Percentiles rank a stretch among this genome's conserved stretches.
phyloP scores from a whole-genome alignment of 768 basidiomycete genomes.

The Kwoniella mangroviensis region DNA sequence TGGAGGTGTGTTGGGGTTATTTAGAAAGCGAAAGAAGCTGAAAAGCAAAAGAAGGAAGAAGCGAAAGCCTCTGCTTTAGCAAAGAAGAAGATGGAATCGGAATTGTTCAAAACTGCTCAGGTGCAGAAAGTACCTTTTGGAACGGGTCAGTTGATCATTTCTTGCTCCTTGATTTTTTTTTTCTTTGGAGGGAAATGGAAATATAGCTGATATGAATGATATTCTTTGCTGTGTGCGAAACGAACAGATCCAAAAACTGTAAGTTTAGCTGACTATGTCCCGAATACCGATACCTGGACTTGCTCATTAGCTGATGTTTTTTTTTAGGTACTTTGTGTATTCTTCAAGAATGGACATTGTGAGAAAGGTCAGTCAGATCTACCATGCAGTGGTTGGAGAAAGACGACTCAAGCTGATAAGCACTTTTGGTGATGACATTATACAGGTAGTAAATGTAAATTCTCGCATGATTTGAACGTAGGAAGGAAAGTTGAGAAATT shows the following conservation, averaged over 20 bases:
- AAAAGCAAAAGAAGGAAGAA: constrained; percentile 62
- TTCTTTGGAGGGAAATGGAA: not conserved
- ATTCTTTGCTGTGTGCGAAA: constrained; percentile 16
- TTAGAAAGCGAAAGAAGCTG: constrained; percentile 74
- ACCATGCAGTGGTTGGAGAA: not conserved
- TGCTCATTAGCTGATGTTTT: not conserved
- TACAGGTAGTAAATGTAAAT: constrained; percentile 72
- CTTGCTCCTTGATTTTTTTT: too few relatives aligned
- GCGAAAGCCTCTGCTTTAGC: constrained; percentile 49
- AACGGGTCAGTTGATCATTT: constrained; percentile 62
- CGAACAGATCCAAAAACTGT: constrained; percentile 80
- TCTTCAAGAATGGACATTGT: constrained; percentile 88
- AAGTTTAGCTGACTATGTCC: not conserved
- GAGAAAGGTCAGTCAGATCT: constrained; percentile 70
- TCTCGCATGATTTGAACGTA: constrained; percentile 88
- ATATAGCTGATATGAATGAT: constrained; percentile 2
- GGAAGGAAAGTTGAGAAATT: constrained; percentile 93
- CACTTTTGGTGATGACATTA: too few relatives aligned
- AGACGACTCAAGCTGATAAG: too few relatives aligned
- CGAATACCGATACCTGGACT: not conserved
- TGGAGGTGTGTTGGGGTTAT: not conserved
- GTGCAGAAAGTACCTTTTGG: constrained; percentile 77
- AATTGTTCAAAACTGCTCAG: constrained; percentile 67
- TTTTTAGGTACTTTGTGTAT: constrained; percentile 73
- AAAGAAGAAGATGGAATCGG: constrained; percentile 71